Conservation (phyloP, 2,329 filamentous ascomycete genomes). For the Pseudonectria foliicola region DNA sequence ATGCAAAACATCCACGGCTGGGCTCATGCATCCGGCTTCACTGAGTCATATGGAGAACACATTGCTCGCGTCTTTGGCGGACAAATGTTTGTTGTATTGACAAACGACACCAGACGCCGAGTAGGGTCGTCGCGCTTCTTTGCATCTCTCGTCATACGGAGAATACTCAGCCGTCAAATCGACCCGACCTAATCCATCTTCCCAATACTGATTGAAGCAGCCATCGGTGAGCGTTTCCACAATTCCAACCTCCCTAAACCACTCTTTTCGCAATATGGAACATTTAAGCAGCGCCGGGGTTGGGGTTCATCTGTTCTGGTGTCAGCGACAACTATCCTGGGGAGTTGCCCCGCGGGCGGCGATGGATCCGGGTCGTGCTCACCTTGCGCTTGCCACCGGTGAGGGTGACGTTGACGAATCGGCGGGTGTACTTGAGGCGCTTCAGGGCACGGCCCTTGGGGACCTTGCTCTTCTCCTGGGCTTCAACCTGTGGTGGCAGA, state of each 20-base stretch:
- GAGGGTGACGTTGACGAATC: conserved; percentile 97
- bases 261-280: conserved; percentile 15
- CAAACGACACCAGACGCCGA: conserved; percentile 36
- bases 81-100: conserved; percentile 34
- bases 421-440: conserved; percentile 91
- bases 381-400: conserved; percentile 99
- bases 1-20: too few species aligned
- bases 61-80: conserved; percentile 12
- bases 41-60: conserved; percentile 2
- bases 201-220: conserved; percentile 26
- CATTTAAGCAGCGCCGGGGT: conserved; percentile 59
- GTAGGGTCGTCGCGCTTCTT: conserved; percentile 32
- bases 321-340: conserved; percentile 16
- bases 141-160: conserved; percentile 24
- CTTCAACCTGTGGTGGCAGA: conserved; percentile 57
- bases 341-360: background rate
- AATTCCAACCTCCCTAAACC: conserved; percentile 24
- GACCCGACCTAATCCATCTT: conserved; percentile 31
- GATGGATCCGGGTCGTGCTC: conserved; percentile 22
- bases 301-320: conserved; percentile 69
- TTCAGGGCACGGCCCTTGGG: conserved; percentile 98
- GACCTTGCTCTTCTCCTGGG: conserved; percentile 91
- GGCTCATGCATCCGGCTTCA: conserved; percentile 6
- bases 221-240: conserved; percentile 26
- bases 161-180: conserved; percentile 29